Base-by-base conservation (phyloP, 805 yeast genomes). In the Dipodascus geniculatus region DNA sequence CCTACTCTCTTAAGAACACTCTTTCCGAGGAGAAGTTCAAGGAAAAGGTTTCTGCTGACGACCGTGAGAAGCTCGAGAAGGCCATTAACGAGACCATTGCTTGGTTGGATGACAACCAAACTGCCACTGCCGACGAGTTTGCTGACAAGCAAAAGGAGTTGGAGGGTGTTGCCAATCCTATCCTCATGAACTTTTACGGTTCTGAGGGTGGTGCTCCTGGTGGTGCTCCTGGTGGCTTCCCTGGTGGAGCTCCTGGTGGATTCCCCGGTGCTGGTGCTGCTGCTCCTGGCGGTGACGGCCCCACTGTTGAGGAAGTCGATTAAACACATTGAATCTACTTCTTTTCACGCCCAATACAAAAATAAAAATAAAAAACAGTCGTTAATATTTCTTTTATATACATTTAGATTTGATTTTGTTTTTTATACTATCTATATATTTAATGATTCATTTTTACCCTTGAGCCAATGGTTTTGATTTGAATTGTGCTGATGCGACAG, bases 181-280 rank as follows among this genome's bases (percentile, higher is more conserved):
- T 88, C 74, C 83, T 89, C 86, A 80, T 87, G 71, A 87, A 88
- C 79, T 87, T 91, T 79, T 89, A 89, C 82, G 91, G 85, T 73
- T 66, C 63, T 47, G 74, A 69, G 58, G 95, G 89, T 71, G 96
- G 89, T 72, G 73, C 66, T 56, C 72, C 71, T 56, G 95, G 89
- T 71, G 95, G 88, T 72, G 84, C 78, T 58, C 82, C 82, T 66
- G 81, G 80, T 61, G 83, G 78, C 59, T 78, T 78, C 65, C 80
- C 83, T 63, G 80, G 75, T 62, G 79, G 44, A 11, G 44, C 44
- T 38, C 44, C 76, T 55, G 75, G 72, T 55, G 80, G 75, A 58
- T 67, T 66, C 47, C 75, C 71, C 54, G 77, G 72, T 59, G 61
- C 57, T 22, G 66, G 62, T 53, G 65, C 68, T 51, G 71, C 69